Conservation (phyloP, 2,329 filamentous ascomycete species). For the Paraconiothyrium brasiliense region DNA sequence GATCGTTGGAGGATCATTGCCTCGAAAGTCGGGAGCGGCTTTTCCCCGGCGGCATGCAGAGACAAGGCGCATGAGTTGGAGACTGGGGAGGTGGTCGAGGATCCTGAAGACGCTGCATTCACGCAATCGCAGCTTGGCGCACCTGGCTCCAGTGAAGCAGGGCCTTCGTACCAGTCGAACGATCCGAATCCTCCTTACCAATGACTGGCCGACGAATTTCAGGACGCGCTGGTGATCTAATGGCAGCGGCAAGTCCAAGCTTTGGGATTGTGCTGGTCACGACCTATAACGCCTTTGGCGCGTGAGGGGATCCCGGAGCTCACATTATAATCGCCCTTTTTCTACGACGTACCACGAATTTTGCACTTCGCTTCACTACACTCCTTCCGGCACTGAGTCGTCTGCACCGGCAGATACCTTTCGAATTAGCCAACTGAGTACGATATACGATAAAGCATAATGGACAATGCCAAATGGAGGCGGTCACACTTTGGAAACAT, state of each 20-base stretch:
- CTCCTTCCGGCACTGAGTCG: constrained; percentile 24
- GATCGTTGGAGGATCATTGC: constrained; percentile 94
- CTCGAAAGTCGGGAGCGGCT: constrained; percentile 88
- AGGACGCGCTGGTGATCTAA: constrained; percentile 32
- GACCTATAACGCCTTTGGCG: constrained; percentile 26
- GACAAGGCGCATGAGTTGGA: constrained; percentile 76
- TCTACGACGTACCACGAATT: constrained; percentile 43
- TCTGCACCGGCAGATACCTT: constrained; percentile 20
- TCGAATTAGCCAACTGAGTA: constrained; percentile 16
- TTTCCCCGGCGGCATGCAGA: constrained; percentile 86
- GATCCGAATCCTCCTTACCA: constrained; percentile 45
- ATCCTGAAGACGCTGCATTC: constrained; percentile 41
- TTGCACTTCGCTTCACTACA: constrained; percentile 36
- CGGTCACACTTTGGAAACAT: constrained; percentile 28
- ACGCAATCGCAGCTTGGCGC: constrained; percentile 42
- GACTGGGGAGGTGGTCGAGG: constrained; percentile 39
- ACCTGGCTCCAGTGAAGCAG: constrained; percentile 38
- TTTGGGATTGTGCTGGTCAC: constrained; percentile 45
- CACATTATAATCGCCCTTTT: constrained; percentile 41
- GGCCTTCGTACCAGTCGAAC: constrained; percentile 29
- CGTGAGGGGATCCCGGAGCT: constrained; percentile 27
- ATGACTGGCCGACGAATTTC: constrained; percentile 48
- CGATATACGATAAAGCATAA: constrained; percentile 35
- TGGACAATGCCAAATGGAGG: constrained; percentile 37
- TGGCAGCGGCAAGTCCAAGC: constrained; percentile 15